A percentile compares a stretch with the other conserved stretches of the same genome.
Evolutionary conservation across 2,329 filamentous ascomycete species (phyloP).

Genomic region (Aulographum hederae): DNA sequence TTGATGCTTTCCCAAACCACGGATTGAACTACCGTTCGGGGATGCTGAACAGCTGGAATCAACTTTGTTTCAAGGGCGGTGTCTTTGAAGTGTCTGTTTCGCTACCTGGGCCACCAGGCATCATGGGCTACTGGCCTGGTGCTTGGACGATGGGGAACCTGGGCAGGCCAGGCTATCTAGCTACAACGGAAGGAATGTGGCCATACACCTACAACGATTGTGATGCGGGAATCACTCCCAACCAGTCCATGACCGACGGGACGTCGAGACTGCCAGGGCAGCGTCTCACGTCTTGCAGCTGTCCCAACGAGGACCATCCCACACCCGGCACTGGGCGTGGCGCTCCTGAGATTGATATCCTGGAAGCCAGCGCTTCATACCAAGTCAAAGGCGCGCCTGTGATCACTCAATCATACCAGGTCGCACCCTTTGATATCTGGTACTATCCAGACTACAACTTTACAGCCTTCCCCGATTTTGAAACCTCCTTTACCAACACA

Average conservation of each 20-base stretch:
- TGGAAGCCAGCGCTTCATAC: constrained; percentile 28
- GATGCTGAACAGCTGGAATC: constrained; percentile 35
- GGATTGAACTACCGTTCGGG: constrained; percentile 28
- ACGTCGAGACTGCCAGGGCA: constrained; percentile 25
- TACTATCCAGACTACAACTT: constrained; percentile 35
- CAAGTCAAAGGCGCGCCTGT: constrained; percentile 20
- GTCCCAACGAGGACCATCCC: constrained; percentile 26
- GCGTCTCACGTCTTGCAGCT: constrained; percentile 25
- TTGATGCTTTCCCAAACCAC: constrained; percentile 28
- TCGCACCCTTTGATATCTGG: constrained; percentile 30
- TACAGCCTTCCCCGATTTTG: constrained; percentile 30
- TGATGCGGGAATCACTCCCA: constrained; percentile 30
- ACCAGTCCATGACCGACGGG: constrained; percentile 26
- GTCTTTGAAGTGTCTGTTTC: constrained; percentile 34
- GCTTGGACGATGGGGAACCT: constrained; percentile 37
- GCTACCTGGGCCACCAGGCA: constrained; percentile 29
- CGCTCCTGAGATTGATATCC: constrained; percentile 30
- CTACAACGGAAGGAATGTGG: constrained; percentile 35
- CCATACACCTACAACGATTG: constrained; percentile 35
- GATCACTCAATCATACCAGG: constrained; percentile 29
- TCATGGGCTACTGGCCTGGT: constrained; percentile 33
- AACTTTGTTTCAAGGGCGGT: constrained; percentile 36
- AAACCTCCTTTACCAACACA: constrained; percentile 28
- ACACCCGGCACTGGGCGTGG: constrained; percentile 27
- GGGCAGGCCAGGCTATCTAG: constrained; percentile 31